Percentiles rank a stretch among this genome's conserved stretches.
Conservation (phyloP, 75 land plant species). For the Pinus albicaulis region DNA sequence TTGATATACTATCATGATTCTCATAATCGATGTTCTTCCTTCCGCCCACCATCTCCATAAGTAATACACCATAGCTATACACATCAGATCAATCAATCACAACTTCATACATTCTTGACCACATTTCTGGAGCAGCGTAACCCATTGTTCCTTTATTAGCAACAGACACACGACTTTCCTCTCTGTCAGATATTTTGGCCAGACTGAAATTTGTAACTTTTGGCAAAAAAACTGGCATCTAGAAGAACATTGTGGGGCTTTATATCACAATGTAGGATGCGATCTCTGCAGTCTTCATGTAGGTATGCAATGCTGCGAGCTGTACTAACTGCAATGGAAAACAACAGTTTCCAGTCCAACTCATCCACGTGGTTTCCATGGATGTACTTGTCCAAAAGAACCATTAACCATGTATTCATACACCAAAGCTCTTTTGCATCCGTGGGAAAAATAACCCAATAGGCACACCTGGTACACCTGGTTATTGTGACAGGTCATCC, state of each 20-base stretch:
- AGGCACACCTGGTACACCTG: constrained; percentile 31
- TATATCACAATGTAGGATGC: constrained; percentile 7
- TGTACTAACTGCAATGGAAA: neutral
- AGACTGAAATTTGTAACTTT: too few relatives aligned
- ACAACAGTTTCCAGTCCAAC: neutral
- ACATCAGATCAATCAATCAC: too few relatives aligned
- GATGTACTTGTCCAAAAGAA: neutral
- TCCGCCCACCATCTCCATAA: too few relatives aligned
- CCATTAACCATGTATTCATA: constrained; percentile 31
- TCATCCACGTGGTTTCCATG: neutral
- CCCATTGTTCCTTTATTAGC: too few relatives aligned
- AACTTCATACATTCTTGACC: too few relatives aligned
- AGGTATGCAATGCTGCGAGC: constrained; percentile 4
- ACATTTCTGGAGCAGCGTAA: too few relatives aligned
- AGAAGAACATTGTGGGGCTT: neutral
- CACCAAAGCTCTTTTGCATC: constrained; percentile 3
- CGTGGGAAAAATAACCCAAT: constrained; percentile 29
- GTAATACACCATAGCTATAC: too few relatives aligned
- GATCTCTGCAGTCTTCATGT: constrained; percentile 4
- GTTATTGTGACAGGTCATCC: constrained; percentile 29
- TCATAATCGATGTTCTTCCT: too few relatives aligned
- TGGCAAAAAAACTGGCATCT: too few relatives aligned
- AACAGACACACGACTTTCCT: too few relatives aligned
- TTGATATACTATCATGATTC: too few relatives aligned
- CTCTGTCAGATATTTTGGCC: too few relatives aligned